phyloP scores from a whole-genome alignment of 2,329 filamentous ascomycete species.

The Fusarium beomiforme region DNA sequence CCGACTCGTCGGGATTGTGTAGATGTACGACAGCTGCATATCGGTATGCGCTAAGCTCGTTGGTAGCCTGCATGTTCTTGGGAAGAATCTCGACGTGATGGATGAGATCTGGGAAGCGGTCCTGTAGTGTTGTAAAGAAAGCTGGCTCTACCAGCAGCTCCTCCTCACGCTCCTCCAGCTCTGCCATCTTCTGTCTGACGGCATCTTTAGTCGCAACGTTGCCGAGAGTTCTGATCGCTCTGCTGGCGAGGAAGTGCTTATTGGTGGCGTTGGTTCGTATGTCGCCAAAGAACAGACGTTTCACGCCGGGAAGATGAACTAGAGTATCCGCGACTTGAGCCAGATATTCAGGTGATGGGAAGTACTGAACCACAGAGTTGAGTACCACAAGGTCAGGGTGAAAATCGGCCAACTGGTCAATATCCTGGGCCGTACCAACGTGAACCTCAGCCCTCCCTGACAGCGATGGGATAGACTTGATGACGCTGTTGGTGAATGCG shows the following conservation, averaged over 20 bases:
- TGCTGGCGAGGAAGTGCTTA: constrained; percentile 23
- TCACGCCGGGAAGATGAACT: not conserved
- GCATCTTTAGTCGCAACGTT: not conserved
- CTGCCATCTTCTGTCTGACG: constrained; percentile 11
- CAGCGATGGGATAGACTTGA: constrained; percentile 13
- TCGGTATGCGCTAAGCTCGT: not conserved
- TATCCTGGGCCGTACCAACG: constrained; percentile 36
- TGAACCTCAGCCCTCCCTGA: constrained; percentile 21
- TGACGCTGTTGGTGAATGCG: constrained; percentile 28
- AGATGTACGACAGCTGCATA: not conserved
- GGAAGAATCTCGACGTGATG: not conserved
- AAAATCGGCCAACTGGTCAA: not conserved
- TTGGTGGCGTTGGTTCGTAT: constrained; percentile 33
- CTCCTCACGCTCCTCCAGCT: constrained; percentile 19
- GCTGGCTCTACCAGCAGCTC: constrained; percentile 41
- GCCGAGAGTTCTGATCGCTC: constrained; percentile 1
- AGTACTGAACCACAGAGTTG: constrained; percentile 45
- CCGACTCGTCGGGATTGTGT: rapidly evolving
- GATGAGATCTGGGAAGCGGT: not conserved
- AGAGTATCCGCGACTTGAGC: constrained; percentile 23
- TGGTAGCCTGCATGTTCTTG: not conserved
- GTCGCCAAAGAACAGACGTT: constrained; percentile 37
- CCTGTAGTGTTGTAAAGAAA: constrained; percentile 35
- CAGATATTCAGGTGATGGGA: constrained; percentile 43
- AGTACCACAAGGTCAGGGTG: constrained; percentile 35